These are phyloP conservation scores for Caryopteris hybrid DNA, from an alignment of 305 asterid species.

Conservation along the genomic window DNA sequence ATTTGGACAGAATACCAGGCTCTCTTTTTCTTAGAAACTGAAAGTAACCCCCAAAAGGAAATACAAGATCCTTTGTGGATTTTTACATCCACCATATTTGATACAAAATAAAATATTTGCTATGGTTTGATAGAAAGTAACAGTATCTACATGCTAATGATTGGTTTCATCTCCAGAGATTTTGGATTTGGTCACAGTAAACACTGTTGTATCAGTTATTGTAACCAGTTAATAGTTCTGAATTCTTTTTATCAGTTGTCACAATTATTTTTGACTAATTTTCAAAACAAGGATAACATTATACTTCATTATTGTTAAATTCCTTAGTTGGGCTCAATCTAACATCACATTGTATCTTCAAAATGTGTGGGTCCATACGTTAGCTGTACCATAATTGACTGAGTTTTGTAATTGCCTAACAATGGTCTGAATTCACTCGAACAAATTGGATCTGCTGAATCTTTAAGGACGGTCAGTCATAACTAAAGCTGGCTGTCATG, in stretches of 20 bases:
- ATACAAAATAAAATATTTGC: neutral
- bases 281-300: neutral
- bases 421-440: neutral
- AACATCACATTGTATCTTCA: neutral
- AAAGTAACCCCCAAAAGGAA: neutral
- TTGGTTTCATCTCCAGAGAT: neutral
- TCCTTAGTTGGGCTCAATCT: slow-evolving; percentile 9
- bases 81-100: neutral
- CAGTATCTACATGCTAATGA: neutral
- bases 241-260: neutral
- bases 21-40: neutral
- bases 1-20: neutral
- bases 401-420: neutral
- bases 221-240: neutral
- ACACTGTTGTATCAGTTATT: neutral
- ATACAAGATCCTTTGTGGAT: neutral
- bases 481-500: slow-evolving; percentile 1
- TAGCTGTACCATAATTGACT: neutral
- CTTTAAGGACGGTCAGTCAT: neutral
- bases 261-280: neutral
- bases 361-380: neutral
- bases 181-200: neutral
- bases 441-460: neutral
- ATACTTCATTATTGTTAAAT: neutral
- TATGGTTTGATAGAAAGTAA: neutral